Evolutionary conservation across 2,329 filamentous ascomycete species (phyloP).

Genomic region (Coleophoma eucalyptorum): DNA sequence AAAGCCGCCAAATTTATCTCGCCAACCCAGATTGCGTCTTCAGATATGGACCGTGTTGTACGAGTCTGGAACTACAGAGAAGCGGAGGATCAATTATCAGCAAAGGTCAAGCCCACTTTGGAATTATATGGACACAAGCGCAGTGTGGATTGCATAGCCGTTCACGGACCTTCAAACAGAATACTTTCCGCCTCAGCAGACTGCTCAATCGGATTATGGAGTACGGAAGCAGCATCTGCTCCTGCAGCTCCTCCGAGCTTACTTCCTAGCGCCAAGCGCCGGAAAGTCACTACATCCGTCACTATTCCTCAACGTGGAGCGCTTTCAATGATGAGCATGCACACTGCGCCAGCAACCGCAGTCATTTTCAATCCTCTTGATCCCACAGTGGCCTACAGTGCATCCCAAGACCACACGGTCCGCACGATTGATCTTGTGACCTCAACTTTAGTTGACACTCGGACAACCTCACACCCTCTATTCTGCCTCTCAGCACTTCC

Average conservation of each 20-base stretch:
- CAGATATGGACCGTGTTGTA: constrained; percentile 79
- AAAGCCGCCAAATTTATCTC: constrained; percentile 84
- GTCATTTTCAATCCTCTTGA: constrained; percentile 84
- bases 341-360: constrained; percentile 67
- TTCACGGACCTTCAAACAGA: constrained; percentile 69
- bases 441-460: constrained; percentile 70
- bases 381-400: constrained; percentile 84
- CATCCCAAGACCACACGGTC: constrained; percentile 86
- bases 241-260: constrained; percentile 69
- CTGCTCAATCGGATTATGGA: constrained; percentile 84
- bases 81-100: constrained; percentile 51
- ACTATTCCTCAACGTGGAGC: constrained; percentile 68
- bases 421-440: constrained; percentile 91
- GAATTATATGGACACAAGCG: constrained; percentile 82
- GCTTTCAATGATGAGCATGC: constrained; percentile 69
- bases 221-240: constrained; percentile 70
- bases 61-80: constrained; percentile 88
- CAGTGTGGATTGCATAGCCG: constrained; percentile 69
- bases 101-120: constrained; percentile 62
- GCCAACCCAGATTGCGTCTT: constrained; percentile 73
- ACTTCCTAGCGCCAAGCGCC: constrained; percentile 69
- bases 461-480: constrained; percentile 80
- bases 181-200: constrained; percentile 86
- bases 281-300: constrained; percentile 56
- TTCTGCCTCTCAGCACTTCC: constrained; percentile 74